These are phyloP conservation scores for Xerocomus minutiporus DNA, from an alignment of 1,284 basidiomycete species.

Conservation along the genomic window DNA sequence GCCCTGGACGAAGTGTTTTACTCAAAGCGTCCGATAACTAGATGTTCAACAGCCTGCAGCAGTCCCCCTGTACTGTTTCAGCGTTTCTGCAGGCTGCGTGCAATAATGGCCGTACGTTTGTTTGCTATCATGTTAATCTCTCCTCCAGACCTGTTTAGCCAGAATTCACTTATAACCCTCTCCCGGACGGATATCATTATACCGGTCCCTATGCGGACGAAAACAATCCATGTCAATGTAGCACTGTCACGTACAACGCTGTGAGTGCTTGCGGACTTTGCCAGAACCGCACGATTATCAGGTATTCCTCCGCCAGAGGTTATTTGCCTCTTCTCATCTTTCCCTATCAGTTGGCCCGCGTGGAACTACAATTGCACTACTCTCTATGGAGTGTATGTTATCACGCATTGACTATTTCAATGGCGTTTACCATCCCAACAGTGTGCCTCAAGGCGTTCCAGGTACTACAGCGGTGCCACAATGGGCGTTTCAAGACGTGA, in stretches of 20 bases:
- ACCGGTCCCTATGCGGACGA: constrained; percentile 17
- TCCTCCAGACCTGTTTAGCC: background rate
- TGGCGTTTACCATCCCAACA: constrained; percentile 11
- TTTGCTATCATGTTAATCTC: background rate
- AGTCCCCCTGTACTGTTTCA: constrained; percentile 34
- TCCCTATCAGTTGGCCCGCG: constrained; percentile 23
- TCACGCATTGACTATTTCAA: background rate
- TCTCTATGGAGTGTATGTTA: constrained; percentile 20
- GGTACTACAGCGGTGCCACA: constrained; percentile 27
- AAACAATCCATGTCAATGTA: constrained; percentile 31
- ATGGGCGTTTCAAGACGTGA: constrained; percentile 33
- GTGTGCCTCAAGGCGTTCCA: constrained; percentile 21
- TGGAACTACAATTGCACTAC: constrained; percentile 27
- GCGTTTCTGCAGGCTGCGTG: constrained; percentile 34
- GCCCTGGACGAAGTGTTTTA: background rate
- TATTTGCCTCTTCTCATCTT: background rate
- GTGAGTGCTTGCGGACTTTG: constrained; percentile 35
- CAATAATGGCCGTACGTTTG: constrained; percentile 26
- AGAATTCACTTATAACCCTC: constrained; percentile 23
- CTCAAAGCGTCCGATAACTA: constrained; percentile 7
- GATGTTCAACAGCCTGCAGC: constrained; percentile 33
- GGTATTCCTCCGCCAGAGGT: constrained; percentile 2
- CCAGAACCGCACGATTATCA: constrained; percentile 23
- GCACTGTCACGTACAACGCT: constrained; percentile 30
- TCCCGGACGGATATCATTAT: constrained; percentile 18